Base-by-base conservation (phyloP, 768 basidiomycete genomes). In the Saitozyma sp. region DNA sequence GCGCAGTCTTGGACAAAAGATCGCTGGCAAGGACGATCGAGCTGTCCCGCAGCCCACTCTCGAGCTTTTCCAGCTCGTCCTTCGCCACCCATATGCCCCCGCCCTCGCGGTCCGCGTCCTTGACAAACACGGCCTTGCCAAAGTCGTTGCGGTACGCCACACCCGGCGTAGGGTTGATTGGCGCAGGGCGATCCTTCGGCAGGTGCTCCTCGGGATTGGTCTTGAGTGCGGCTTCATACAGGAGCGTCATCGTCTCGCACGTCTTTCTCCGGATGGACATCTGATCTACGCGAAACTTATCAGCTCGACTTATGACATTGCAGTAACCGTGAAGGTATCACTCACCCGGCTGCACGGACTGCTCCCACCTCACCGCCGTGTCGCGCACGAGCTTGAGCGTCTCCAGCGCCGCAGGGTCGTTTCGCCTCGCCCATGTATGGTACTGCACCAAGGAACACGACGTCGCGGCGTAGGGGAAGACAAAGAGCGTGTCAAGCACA, bases 201-300 rank as follows among this genome's bases (percentile, higher is more conserved):
- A 29, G 29, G 82, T 62, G 82, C 37, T 62, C 64, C 49, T 62
- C 49, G 16, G 78, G 84, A n/a, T 81, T 80, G 7, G 83, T 81
- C n/a, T 88, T 88, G 77, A 90, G 89, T n/a, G 94, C 95, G 11
- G 93, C 91, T 80, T 94, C 92, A 78, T 91, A 94, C 42, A 96
- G 83, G 29, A 97, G 82, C 7, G 89, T 84, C 68, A 96, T 95
- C 59, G 95, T 94, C 80, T 97, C 93, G 51, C 91, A 71, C 51
- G 82, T 84, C 88, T 95, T 95, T 67, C 92, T 87, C 80, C 92
- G 86, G 17, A 90, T 88, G 48, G 90, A 91, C 91, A 94, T 94
- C 80, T 97, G 93, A 68, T 96, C 79, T 72, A 59, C 14, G 42
- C 8, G 20, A 54, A 29, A 29, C 29, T 29, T 5, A 29, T 29